Conservation (phyloP, 2,329 filamentous ascomycete genomes). For the Fusarium aywerte region DNA sequence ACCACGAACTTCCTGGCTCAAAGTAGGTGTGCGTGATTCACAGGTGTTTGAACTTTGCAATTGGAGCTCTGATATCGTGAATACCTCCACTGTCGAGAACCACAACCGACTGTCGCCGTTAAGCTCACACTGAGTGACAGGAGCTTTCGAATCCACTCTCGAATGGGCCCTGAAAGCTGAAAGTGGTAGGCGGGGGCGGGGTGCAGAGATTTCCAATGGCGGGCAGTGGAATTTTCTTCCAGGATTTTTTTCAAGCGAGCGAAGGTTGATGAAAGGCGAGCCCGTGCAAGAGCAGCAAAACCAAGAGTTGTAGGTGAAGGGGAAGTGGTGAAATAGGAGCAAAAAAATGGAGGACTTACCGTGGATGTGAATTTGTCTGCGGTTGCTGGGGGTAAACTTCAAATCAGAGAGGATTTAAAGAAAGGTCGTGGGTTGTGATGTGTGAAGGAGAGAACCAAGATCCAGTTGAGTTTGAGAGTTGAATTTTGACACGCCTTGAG, state of each 20-base stretch:
- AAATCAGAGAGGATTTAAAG: conserved; percentile 18
- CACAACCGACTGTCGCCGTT: background rate
- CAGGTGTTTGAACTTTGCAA: background rate
- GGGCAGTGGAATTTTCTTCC: conserved; percentile 29
- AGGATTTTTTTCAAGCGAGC: conserved; percentile 30
- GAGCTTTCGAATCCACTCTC: conserved; percentile 31
- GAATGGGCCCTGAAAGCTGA: conserved; percentile 30
- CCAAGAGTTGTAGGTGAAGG: background rate
- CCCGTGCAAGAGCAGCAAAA: conserved; percentile 1
- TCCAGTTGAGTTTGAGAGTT: conserved; percentile 12
- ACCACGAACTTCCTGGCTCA: conserved; percentile 10
- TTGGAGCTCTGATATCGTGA: conserved; percentile 2
- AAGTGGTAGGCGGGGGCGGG: conserved; percentile 48
- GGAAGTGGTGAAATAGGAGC: background rate
- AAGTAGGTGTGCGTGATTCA: background rate
- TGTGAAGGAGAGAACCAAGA: conserved; percentile 28
- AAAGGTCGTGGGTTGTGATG: conserved; percentile 35
- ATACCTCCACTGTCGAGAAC: background rate
- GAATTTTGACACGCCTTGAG: conserved; percentile 35
- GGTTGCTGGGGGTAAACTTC: conserved; percentile 15
- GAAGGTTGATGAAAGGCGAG: conserved; percentile 11
- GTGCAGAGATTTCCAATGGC: conserved; percentile 46
- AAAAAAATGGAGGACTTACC: conserved; percentile 16
- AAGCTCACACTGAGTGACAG: background rate
- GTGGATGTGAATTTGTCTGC: conserved; percentile 10